Conservation (phyloP, 352 stramenopile genomes). For the Phytophthora pseudosyringae region DNA sequence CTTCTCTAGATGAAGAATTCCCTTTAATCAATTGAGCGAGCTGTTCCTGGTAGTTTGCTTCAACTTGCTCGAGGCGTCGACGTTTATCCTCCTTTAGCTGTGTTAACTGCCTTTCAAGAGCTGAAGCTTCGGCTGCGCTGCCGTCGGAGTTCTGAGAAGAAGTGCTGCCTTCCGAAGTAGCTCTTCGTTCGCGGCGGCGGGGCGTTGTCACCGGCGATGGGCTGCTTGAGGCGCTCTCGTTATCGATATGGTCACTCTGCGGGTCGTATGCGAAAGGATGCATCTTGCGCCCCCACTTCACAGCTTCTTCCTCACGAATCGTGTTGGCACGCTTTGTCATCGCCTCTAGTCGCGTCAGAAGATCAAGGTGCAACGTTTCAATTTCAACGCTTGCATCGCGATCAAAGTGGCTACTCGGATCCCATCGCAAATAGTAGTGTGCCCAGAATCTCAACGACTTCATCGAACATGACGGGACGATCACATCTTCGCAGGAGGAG, state of each 20-base stretch:
- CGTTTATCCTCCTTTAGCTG: constrained; percentile 42
- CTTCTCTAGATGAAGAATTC: neutral
- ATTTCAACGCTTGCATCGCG: constrained; percentile 66
- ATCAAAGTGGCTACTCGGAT: constrained; percentile 62
- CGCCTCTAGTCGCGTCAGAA: constrained; percentile 44
- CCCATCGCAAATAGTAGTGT: constrained; percentile 84
- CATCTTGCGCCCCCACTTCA: constrained; percentile 41
- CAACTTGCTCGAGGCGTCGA: constrained; percentile 37
- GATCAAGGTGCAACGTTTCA: constrained; percentile 62
- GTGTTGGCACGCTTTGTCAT: constrained; percentile 32
- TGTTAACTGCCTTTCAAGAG: constrained; percentile 44
- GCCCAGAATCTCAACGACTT: constrained; percentile 81
- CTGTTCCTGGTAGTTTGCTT: constrained; percentile 50
- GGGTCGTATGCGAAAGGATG: constrained; percentile 12
- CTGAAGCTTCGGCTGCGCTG: constrained; percentile 16
- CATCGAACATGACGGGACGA: constrained; percentile 71
- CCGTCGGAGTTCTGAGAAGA: constrained; percentile 36
- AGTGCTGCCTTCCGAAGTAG: constrained; percentile 36
- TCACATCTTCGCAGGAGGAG: constrained; percentile 58
- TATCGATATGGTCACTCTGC: neutral
- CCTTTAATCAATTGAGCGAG: constrained; percentile 18
- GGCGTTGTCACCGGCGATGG: constrained; percentile 4
- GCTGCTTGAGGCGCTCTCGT: constrained; percentile 10
- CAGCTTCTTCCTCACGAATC: constrained; percentile 36
- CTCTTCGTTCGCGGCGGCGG: constrained; percentile 10